These are phyloP conservation scores for Aureobasidium leucospermi DNA, from an alignment of 2,329 filamentous ascomycete species.

Conservation along the genomic window DNA sequence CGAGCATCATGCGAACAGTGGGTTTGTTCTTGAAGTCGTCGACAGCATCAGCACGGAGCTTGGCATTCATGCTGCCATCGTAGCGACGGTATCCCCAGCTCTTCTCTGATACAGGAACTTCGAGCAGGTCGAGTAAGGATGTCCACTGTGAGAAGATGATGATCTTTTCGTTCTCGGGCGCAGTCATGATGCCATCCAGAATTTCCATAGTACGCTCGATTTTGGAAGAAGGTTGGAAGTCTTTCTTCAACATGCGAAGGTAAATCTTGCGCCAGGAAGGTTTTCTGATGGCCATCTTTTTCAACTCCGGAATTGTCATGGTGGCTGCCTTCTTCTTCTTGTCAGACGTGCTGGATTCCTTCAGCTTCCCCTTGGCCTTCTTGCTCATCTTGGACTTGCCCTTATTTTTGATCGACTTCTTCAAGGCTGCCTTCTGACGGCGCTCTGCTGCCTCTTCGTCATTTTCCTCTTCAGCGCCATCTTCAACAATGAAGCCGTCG, in stretches of 20 bases:
- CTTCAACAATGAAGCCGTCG: conserved; percentile 48
- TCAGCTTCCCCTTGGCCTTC: conserved; percentile 37
- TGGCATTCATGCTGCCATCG: conserved; percentile 66
- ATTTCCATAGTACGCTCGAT: conserved; percentile 61
- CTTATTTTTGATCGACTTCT: conserved; percentile 13
- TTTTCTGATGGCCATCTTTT: conserved; percentile 59
- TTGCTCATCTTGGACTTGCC: conserved; percentile 32
- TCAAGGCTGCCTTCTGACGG: conserved; percentile 12
- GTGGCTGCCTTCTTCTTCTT: conserved; percentile 27
- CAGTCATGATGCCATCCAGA: conserved; percentile 25
- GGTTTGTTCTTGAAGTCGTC: conserved; percentile 57
- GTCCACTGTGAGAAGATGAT: conserved; percentile 81
- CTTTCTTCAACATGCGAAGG: conserved; percentile 57
- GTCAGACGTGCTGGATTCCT: conserved; percentile 34
- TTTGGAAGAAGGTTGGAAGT: conserved; percentile 70
- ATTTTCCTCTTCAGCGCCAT: conserved; percentile 30
- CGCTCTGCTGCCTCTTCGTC: conserved; percentile 6
- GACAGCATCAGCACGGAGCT: conserved; percentile 59
- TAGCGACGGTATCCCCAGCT: conserved; percentile 60
- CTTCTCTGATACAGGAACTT: conserved; percentile 59
- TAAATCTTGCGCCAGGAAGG: conserved; percentile 61
- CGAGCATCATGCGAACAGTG: conserved; percentile 57
- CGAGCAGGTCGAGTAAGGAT: conserved; percentile 67
- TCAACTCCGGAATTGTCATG: conserved; percentile 56
- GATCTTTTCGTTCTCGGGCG: conserved; percentile 59